A percentile compares a stretch with the other conserved stretches of the same genome.
phyloP scores from a whole-genome alignment of 2,329 filamentous ascomycete species.

The Colletotrichum cordylinicola region DNA sequence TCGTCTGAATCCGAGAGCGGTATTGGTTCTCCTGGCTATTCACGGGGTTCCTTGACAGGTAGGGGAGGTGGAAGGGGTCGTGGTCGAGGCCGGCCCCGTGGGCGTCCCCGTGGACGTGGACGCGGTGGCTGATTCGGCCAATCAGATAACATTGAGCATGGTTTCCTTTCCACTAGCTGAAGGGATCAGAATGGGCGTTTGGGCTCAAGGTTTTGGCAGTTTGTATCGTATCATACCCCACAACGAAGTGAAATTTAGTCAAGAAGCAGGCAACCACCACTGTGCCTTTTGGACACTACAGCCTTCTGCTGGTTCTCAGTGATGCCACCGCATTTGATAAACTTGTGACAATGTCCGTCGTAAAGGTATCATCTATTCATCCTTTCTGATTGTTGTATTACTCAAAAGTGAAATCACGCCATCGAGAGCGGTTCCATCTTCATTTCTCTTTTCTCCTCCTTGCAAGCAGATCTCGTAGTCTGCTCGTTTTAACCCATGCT shows the following conservation, averaged over 20 bases:
- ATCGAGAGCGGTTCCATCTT: background rate
- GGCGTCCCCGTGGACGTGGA: background rate
- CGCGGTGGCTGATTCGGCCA: background rate
- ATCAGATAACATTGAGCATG: background rate
- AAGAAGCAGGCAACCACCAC: background rate
- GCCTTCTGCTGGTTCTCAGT: background rate
- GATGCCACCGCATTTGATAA: background rate
- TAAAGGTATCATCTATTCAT: background rate
- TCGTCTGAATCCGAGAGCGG: slow-evolving; percentile 13
- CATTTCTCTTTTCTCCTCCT: background rate
- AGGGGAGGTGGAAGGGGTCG: slow-evolving; percentile 7
- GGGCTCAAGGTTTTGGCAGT: background rate
- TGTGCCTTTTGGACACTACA: background rate
- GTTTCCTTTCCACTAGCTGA: background rate
- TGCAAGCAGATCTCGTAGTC: background rate
- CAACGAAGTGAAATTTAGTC: background rate
- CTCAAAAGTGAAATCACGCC: slow-evolving; percentile 6
- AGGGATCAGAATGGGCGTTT: background rate
- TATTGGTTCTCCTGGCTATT: background rate
- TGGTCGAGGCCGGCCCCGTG: background rate
- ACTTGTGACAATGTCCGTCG: background rate
- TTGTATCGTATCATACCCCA: background rate
- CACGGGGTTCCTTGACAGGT: background rate
- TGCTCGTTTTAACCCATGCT: background rate
- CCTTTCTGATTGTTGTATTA: slow-evolving; percentile 3